phyloP scores from a whole-genome alignment of 169 alveolate species.

The Plasmodium coatneyi region DNA sequence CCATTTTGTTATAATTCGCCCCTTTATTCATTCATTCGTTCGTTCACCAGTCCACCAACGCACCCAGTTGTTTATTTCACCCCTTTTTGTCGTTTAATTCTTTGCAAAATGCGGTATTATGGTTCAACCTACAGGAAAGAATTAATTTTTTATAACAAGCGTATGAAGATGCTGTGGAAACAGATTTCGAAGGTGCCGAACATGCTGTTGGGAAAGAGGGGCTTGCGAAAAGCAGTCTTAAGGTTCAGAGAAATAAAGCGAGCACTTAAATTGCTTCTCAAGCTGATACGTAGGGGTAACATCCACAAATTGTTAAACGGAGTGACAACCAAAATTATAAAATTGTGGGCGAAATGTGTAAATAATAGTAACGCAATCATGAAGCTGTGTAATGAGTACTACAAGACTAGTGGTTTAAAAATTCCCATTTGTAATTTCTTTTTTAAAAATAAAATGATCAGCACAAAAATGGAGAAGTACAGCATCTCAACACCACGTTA shows the following conservation, averaged over 20 bases:
- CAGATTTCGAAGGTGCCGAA: slow-evolving; percentile 13
- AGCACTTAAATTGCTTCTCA: slow-evolving; percentile 17
- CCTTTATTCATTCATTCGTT: slow-evolving; percentile 6
- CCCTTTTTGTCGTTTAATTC: not conserved
- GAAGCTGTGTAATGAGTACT: slow-evolving; percentile 20
- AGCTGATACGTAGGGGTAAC: slow-evolving; percentile 6
- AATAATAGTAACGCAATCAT: slow-evolving; percentile 11
- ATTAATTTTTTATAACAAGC: slow-evolving; percentile 11
- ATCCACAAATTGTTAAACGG: slow-evolving; percentile 18
- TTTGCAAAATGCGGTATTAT: slow-evolving; percentile 33
- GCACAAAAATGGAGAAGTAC: slow-evolving; percentile 2
- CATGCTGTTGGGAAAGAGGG: slow-evolving; percentile 22
- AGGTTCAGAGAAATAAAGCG: slow-evolving; percentile 9
- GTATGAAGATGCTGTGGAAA: slow-evolving; percentile 62
- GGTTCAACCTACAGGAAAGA: slow-evolving; percentile 12
- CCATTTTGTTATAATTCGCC: slow-evolving; percentile 28
- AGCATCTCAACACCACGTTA: not conserved
- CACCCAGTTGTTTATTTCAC: slow-evolving; percentile 11
- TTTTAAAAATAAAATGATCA: slow-evolving; percentile 33
- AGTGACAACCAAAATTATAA: slow-evolving; percentile 4
- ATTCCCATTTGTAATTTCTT: slow-evolving; percentile 5
- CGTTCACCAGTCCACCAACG: not conserved
- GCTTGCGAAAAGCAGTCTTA: not conserved
- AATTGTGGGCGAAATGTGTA: slow-evolving; percentile 37
- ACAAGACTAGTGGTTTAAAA: slow-evolving; percentile 15